These are phyloP conservation scores for Tolypocladium ovalisporum DNA, from an alignment of 2,329 filamentous ascomycete genomes.

Conservation along the genomic window DNA sequence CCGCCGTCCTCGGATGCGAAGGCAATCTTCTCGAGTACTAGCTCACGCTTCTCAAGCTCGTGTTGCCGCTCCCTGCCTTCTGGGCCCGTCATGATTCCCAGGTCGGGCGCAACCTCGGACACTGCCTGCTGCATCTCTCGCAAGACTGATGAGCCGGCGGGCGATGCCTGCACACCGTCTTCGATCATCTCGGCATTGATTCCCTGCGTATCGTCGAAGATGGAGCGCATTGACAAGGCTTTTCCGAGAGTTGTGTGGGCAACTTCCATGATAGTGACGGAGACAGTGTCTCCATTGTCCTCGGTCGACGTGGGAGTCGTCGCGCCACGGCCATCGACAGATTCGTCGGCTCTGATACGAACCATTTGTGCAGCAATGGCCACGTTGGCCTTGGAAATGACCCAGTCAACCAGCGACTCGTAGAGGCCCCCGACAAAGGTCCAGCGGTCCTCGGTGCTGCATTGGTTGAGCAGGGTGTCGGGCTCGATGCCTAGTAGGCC, in stretches of 20 bases:
- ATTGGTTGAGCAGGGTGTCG: slow-evolving; percentile 66
- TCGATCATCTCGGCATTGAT: slow-evolving; percentile 98
- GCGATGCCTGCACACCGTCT: slow-evolving; percentile 69
- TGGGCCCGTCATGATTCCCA: slow-evolving; percentile 61
- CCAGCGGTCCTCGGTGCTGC: slow-evolving; percentile 74
- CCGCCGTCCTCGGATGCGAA: slow-evolving; percentile 72
- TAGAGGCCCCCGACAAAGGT: slow-evolving; percentile 80
- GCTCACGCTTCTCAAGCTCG: slow-evolving; percentile 70
- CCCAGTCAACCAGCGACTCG: slow-evolving; percentile 90
- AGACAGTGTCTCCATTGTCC: slow-evolving; percentile 72
- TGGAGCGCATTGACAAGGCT: slow-evolving; percentile 75
- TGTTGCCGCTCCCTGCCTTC: slow-evolving; percentile 63
- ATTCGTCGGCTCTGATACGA: slow-evolving; percentile 54
- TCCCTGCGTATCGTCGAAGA: slow-evolving; percentile 86
- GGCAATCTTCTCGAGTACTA: slow-evolving; percentile 75
- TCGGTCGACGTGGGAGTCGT: slow-evolving; percentile 58
- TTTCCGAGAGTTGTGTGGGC: slow-evolving; percentile 73
- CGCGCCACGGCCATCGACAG: slow-evolving; percentile 50
- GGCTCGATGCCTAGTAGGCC: slow-evolving; percentile 79
- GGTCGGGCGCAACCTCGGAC: slow-evolving; percentile 62
- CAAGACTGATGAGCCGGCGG: slow-evolving; percentile 70
- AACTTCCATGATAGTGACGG: slow-evolving; percentile 79
- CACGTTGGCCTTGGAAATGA: slow-evolving; percentile 78
- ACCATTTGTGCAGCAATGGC: slow-evolving; percentile 69
- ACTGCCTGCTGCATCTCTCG: slow-evolving; percentile 82